A percentile compares a stretch with the other conserved stretches of the same genome.
Conservation (phyloP, 2,329 filamentous ascomycete species). For the Neodidymelliopsis sp. region DNA sequence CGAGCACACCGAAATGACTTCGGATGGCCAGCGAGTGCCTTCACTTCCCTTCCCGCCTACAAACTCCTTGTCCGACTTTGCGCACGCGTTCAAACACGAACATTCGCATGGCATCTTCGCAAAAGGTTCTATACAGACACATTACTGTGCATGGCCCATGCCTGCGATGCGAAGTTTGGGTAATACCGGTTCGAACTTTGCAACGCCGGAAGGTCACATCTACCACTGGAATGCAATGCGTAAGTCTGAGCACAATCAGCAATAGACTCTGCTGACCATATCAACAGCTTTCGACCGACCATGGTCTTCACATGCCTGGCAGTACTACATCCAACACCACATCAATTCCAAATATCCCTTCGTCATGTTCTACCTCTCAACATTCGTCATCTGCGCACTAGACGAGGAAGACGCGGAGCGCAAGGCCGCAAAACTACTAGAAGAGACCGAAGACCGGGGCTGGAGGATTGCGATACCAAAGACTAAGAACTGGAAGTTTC, state of each 20-base stretch:
- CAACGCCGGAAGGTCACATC: slow-evolving; percentile 38
- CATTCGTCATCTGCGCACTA: slow-evolving; percentile 35
- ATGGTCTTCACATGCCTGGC: slow-evolving; percentile 38
- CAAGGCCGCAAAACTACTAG: slow-evolving; percentile 21
- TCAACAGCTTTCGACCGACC: slow-evolving; percentile 38
- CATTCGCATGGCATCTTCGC: slow-evolving; percentile 34
- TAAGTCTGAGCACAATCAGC: slow-evolving; percentile 16
- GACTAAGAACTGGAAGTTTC: slow-evolving; percentile 24
- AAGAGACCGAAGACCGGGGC: slow-evolving; percentile 34
- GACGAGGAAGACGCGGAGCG: slow-evolving; percentile 26
- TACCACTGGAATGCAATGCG: slow-evolving; percentile 45
- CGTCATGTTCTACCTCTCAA: slow-evolving; percentile 38
- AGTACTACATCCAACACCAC: slow-evolving; percentile 40
- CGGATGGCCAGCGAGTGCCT: slow-evolving; percentile 20
- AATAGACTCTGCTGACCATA: neutral
- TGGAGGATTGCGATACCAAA: slow-evolving; percentile 31
- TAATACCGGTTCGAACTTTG: slow-evolving; percentile 30
- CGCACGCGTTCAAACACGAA: slow-evolving; percentile 23
- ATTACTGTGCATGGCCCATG: slow-evolving; percentile 46
- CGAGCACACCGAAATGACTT: slow-evolving; percentile 14
- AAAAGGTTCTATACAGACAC: slow-evolving; percentile 38
- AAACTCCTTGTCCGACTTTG: slow-evolving; percentile 31
- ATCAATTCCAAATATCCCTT: slow-evolving; percentile 40
- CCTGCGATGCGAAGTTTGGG: slow-evolving; percentile 34
- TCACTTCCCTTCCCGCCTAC: slow-evolving; percentile 25